Evolutionary conservation across 768 basidiomycete genomes (phyloP).

Genomic region (Pisolithus microcarpus): DNA sequence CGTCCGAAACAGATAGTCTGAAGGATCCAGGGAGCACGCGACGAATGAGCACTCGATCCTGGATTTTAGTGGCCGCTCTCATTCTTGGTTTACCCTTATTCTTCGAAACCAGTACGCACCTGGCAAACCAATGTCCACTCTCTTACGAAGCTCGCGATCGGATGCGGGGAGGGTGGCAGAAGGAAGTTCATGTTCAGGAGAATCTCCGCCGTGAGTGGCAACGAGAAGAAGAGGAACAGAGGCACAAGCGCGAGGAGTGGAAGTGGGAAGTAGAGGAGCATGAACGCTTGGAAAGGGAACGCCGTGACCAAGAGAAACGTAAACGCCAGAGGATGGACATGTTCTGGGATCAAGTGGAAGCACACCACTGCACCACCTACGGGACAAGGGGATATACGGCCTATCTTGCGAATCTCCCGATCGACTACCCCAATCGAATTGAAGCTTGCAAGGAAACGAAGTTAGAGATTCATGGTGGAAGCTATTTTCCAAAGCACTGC

Average conservation of each 20-base stretch:
- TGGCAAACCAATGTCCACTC: neutral
- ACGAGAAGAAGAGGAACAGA: neutral
- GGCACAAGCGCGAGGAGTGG: neutral
- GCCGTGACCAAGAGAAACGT: constrained; percentile 7
- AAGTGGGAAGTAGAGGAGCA: constrained; percentile 12
- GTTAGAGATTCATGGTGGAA: constrained; percentile 18
- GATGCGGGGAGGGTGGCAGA: neutral
- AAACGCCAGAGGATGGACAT: constrained; percentile 17
- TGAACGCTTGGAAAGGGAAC: constrained; percentile 11
- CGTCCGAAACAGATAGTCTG: neutral
- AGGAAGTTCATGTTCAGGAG: neutral
- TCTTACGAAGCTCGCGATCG: neutral
- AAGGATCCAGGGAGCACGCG: neutral
- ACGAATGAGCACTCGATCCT: neutral
- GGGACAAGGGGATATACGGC: constrained; percentile 26
- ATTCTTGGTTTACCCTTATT: neutral
- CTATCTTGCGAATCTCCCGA: constrained; percentile 22
- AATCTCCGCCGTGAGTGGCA: neutral
- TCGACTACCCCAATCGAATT: constrained; percentile 12
- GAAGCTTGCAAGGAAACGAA: constrained; percentile 20
- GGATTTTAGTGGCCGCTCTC: neutral
- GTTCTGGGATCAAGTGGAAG: constrained; percentile 14
- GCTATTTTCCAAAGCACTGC: constrained; percentile 13
- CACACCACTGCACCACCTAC: constrained; percentile 21
- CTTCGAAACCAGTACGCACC: neutral